Evolutionary conservation across 768 basidiomycete genomes (phyloP).

Genomic region (Coprinopsis strossmayeri): DNA sequence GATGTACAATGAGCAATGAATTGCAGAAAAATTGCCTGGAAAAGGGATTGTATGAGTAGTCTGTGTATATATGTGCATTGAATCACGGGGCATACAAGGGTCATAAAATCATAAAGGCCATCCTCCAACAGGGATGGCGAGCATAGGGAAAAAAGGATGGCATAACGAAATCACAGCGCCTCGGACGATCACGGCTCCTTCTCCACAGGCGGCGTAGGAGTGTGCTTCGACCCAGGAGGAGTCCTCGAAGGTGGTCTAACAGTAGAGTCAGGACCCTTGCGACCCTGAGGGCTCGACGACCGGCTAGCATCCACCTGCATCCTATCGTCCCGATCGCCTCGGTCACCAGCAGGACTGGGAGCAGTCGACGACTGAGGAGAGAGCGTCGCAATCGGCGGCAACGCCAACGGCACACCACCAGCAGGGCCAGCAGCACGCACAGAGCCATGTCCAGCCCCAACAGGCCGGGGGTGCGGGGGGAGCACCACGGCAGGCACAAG

Average conservation of each 20-base stretch:
- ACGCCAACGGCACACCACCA: constrained; percentile 29
- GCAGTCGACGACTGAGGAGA: constrained; percentile 50
- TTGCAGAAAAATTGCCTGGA: too few relatives aligned
- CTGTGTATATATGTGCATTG: not conserved
- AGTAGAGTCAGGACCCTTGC: constrained; percentile 31
- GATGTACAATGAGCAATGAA: too few relatives aligned
- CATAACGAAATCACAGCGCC: constrained; percentile 1
- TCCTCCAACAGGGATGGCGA: not conserved
- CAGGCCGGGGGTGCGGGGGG: constrained; percentile 70
- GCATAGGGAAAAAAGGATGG: not conserved
- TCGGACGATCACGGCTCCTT: constrained; percentile 25
- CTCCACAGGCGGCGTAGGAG: constrained; percentile 49
- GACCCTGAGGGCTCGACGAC: constrained; percentile 41
- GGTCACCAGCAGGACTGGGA: constrained; percentile 39
- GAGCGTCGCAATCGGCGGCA: constrained; percentile 67
- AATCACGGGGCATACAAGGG: not conserved
- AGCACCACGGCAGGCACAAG: constrained; percentile 45
- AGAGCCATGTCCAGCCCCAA: constrained; percentile 44
- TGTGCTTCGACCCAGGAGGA: constrained; percentile 40
- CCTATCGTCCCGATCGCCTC: constrained; percentile 39
- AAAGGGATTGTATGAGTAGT: not conserved
- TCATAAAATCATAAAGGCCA: not conserved
- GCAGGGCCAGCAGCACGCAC: constrained; percentile 16
- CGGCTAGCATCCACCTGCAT: constrained; percentile 42
- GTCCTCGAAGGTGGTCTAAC: constrained; percentile 34